Evolutionary conservation across 805 yeast genomes (phyloP).

Genomic region (Yarrowia divulgata): DNA sequence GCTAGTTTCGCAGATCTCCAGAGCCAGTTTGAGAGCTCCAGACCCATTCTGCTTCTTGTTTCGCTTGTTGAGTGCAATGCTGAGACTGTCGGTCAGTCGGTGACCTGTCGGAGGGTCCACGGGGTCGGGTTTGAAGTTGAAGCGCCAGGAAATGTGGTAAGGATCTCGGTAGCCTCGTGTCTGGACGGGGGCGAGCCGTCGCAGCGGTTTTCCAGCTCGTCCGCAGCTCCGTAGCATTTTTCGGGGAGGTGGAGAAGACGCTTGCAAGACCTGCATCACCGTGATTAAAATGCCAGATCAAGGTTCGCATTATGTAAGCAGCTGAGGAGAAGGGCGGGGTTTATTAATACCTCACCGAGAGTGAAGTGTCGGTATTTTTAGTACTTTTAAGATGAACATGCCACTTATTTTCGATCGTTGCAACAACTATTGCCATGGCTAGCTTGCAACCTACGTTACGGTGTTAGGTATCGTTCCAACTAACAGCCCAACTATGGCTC

Average conservation of each 20-base stretch:
- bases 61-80: not conserved
- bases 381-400: too few relatives aligned
- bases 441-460: too few relatives aligned
- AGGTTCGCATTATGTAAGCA: conserved; percentile 5
- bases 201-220: conserved; percentile 13
- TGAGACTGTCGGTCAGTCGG: conserved; percentile 7
- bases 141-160: not conserved
- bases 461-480: too few relatives aligned
- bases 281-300: conserved; percentile 1
- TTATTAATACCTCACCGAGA: too few relatives aligned
- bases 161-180: conserved; percentile 5
- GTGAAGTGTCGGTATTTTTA: too few relatives aligned
- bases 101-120: not conserved
- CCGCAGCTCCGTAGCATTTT: conserved; percentile 29
- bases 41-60: not conserved
- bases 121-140: not conserved
- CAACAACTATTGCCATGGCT: too few relatives aligned
- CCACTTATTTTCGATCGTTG: too few relatives aligned
- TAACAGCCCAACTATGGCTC: too few relatives aligned
- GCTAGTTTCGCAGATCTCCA: conserved; percentile 1
- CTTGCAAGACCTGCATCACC: not conserved
- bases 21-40: not conserved
- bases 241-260: conserved; percentile 13
- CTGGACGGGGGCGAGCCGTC: conserved; percentile 11
- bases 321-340: not conserved